phyloP scores from a whole-genome alignment of 2,329 filamentous ascomycete genomes.

The Botrytis paeoniae region DNA sequence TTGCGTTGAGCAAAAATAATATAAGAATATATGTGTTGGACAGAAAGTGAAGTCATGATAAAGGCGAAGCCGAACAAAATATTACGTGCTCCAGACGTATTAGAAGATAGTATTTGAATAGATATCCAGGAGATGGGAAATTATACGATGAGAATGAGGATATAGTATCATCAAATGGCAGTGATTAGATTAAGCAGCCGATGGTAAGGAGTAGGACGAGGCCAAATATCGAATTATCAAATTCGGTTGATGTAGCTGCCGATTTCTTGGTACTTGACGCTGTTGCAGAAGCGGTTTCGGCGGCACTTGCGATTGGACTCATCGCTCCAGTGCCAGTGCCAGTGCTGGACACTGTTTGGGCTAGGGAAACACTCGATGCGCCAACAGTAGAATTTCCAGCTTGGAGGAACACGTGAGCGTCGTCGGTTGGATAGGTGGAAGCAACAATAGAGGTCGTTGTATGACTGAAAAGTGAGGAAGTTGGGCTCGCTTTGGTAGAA shows the following conservation, averaged over 20 bases:
- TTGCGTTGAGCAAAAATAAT: constrained; percentile 5
- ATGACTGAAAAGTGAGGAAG: constrained; percentile 17
- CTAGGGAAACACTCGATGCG: neutral
- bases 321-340: neutral
- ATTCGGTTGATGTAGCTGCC: neutral
- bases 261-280: constrained; percentile 12
- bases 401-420: constrained; percentile 33
- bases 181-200: constrained; percentile 2
- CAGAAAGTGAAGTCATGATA: constrained; percentile 8
- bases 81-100: constrained; percentile 21
- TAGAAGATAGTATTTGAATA: constrained; percentile 15
- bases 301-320: constrained; percentile 13
- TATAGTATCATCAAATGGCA: neutral
- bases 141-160: neutral
- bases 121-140: neutral
- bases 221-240: constrained; percentile 15
- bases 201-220: constrained; percentile 13
- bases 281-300: constrained; percentile 1
- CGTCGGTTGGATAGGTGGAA: constrained; percentile 20
- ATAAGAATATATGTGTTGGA: constrained; percentile 11
- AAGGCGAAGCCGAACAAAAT: neutral
- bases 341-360: neutral
- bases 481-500: constrained; percentile 6
- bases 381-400: constrained; percentile 24
- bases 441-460: constrained; percentile 23